Evolutionary conservation across 208 protist genomes (phyloP), one percentile per base, ranked within the genome.

Genomic region (Trypanosomatidae sp.): DNA sequence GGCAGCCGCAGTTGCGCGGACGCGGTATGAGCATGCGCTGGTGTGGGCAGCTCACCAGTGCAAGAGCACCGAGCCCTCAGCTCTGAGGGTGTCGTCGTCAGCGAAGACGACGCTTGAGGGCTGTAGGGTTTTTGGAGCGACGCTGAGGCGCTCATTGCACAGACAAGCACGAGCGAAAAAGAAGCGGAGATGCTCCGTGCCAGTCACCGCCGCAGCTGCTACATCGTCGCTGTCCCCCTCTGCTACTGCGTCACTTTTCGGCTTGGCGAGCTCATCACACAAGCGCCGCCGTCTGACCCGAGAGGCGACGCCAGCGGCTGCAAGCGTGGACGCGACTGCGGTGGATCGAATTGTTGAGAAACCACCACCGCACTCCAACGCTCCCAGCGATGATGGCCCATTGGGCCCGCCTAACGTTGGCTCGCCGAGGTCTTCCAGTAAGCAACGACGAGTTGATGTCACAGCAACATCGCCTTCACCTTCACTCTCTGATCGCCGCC

Each of bases 1-100:
- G n/a, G 80, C 83, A 12, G 87, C 86, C 1, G 79, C 82, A 17
- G 77, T 82, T 33, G 70, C 65, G 19, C 74, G 71, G 28, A 62
- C 72, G 41, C 72, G 71, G 22, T 78, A 87, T 43, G 67, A 80
- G 65, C 74, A 76, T 59, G 64, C 73, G n/a, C 59, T 79, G 25
- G 66, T 80, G 39, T 80, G 76, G 76, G 77, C 69, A 2, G 49
- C 49, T 10, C 66, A 77, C 19, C 30, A 43, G 41, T 41, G 30
- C 30, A n/a, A 43, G 28, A 4, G 33, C 5, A n/a, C 30, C 46
- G 8, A 43, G 3, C 2, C 41, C 10, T 69, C 49, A 19, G 15
- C 10, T 49, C 12, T 36, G 46, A n/a, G 5, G 46, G n/a, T 15
- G 4, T 39, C 13, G 9, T 47, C 41, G 62, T 1, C 44, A 39